Percentiles rank a stretch among this genome's conserved stretches.
These are phyloP conservation scores for Populus hybrid DNA, from an alignment of 441 rosid species.

Conservation along the genomic window DNA sequence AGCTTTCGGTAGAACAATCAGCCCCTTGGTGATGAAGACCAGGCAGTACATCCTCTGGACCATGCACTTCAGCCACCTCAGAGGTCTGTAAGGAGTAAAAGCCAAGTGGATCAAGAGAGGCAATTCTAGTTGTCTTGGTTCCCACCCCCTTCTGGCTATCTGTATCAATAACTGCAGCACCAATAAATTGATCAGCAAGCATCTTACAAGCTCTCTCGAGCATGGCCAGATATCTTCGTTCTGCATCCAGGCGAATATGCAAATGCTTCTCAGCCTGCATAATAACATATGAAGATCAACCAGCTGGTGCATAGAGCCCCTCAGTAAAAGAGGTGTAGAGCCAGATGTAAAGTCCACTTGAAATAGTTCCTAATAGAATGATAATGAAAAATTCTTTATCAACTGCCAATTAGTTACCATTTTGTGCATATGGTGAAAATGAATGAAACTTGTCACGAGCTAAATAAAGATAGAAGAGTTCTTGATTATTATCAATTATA, in stretches of 20 bases:
- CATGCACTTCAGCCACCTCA: constrained; percentile 17
- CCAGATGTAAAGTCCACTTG: not conserved
- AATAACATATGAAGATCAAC: constrained; percentile 18
- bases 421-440: not conserved
- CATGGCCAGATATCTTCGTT: constrained; percentile 56
- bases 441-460: not conserved
- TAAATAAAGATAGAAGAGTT: not conserved
- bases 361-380: not conserved
- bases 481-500: not conserved
- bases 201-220: constrained; percentile 69
- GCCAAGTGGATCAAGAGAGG: constrained; percentile 34
- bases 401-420: not conserved
- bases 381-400: not conserved
- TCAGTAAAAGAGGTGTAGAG: not conserved
- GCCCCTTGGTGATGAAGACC: constrained; percentile 48
- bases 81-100: constrained; percentile 30
- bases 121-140: constrained; percentile 28
- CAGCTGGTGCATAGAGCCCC: not conserved
- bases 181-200: constrained; percentile 61
- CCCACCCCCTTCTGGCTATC: constrained; percentile 33
- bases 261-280: constrained; percentile 64
- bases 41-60: constrained; percentile 28
- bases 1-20: constrained; percentile 69
- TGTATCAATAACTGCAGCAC: constrained; percentile 29
- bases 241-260: constrained; percentile 63